A percentile compares a stretch with the other conserved stretches of the same genome.
Evolutionary conservation across 1,284 basidiomycete species (phyloP).

Genomic region (Ustilago loliicola): DNA sequence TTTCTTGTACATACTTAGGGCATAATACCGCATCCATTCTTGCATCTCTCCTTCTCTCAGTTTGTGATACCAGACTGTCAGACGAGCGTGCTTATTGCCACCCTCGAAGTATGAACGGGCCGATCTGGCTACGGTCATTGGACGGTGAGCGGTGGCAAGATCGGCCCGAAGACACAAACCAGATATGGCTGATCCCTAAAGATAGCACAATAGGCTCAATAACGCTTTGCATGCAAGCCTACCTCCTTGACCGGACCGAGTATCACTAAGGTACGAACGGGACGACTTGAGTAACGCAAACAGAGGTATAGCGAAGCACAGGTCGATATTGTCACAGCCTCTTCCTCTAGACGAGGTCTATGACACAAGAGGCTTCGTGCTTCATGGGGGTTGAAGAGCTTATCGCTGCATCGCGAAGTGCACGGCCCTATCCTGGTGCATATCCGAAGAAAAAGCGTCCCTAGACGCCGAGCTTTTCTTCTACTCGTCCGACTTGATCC

Average conservation of each 20-base stretch:
- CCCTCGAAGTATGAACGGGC: too few relatives aligned
- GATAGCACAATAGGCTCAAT: background rate
- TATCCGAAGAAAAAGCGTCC: background rate
- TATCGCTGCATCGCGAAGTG: background rate
- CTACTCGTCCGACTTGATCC: constrained; percentile 16
- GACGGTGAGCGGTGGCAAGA: too few relatives aligned
- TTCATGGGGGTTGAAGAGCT: background rate
- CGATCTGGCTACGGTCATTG: too few relatives aligned
- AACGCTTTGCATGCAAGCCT: background rate
- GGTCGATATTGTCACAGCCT: background rate
- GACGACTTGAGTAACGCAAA: background rate
- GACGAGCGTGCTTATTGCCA: background rate
- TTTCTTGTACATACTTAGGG: constrained; percentile 48
- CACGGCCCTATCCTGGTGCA: background rate
- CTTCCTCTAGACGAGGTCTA: background rate
- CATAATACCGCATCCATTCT: constrained; percentile 30
- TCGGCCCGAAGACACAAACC: too few relatives aligned
- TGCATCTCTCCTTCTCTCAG: constrained; percentile 14
- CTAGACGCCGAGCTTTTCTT: constrained; percentile 21
- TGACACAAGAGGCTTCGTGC: background rate
- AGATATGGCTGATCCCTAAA: background rate
- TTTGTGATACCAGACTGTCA: background rate
- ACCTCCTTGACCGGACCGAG: background rate
- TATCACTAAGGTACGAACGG: background rate
- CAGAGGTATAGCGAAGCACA: background rate